Evolutionary conservation across 345 rosid genomes (phyloP), one percentile per base, ranked within the genome.

Genomic region (Euphorbia tirucalli): DNA sequence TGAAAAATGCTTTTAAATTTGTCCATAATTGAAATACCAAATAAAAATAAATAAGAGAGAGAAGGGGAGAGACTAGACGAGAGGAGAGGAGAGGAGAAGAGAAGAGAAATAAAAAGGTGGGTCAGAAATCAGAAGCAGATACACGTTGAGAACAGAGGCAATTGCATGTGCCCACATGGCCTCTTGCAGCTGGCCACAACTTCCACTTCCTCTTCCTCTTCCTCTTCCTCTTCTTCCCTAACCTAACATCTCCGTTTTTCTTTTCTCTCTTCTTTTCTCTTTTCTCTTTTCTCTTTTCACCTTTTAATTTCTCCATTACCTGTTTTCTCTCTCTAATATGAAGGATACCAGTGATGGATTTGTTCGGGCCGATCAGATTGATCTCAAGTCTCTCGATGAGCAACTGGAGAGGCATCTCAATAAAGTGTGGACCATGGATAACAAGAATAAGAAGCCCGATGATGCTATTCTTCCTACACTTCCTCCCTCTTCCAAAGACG

Each of bases 291-390:
- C 11, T 24, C 3, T 13, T 28, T 22, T 9, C 7, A n/a, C n/a
- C n/a, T 25, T 50, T 18, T 15, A 19, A 1, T 13, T 46, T 3
- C 30, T 56, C 9, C 8, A 15, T 27, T 11, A 37, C 16, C 31
- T 43, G 1, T 25, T 18, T 22, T 61, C 25, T 24, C 7, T 19
- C 3, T 21, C 10, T 35, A 68, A 41, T 48, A 87, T 89, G 92
- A 91, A 87, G 84, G 99, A 90, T 68, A 77, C 71, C 61, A 75
- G 87, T 31, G 93, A 89, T 67, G 96, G 96, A 71, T 95, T 87
- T 41, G 97, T 95, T 43, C 74, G 99, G 74, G 99, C 99, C 64
- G 98, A 92, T 85, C 90, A 87, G 93, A 93, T 95, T 88, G 99
- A 95, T 84, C 92, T 95, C 48, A 95, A 93, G 80, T 86, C 91